These are phyloP conservation scores for Penicillium subrubescens DNA, from an alignment of 495 filamentous ascomycete genomes.

Conservation along the genomic window DNA sequence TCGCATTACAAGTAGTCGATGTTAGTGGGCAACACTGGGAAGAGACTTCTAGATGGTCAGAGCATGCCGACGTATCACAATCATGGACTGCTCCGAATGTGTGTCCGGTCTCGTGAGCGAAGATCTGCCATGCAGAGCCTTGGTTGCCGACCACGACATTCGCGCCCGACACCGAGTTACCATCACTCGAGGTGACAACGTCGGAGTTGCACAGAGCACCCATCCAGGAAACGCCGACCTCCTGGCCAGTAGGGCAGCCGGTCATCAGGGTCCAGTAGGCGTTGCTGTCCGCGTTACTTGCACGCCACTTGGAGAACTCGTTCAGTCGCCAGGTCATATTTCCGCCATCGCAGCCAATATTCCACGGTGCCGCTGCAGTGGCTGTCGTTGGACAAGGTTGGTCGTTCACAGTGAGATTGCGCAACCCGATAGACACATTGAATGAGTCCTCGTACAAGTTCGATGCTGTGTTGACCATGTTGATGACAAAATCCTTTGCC, in stretches of 20 bases:
- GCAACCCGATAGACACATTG: conserved; percentile 89
- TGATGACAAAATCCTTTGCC: conserved; percentile 73
- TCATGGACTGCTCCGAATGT: conserved; percentile 97
- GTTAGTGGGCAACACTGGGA: conserved; percentile 89
- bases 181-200: conserved; percentile 42
- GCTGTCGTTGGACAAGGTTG: conserved; percentile 66
- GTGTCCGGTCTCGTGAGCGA: conserved; percentile 94
- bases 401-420: conserved; percentile 77
- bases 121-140: conserved; percentile 87
- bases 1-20: conserved; percentile 70
- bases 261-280: conserved; percentile 94
- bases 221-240: conserved; percentile 92
- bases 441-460: conserved; percentile 85
- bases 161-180: conserved; percentile 75
- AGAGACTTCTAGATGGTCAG: conserved; percentile 55
- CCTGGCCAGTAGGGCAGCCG: conserved; percentile 78
- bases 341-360: conserved; percentile 64
- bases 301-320: conserved; percentile 87
- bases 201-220: conserved; percentile 79
- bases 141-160: conserved; percentile 87
- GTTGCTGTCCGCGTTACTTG: conserved; percentile 70
- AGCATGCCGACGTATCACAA: conserved; percentile 71
- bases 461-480: conserved; percentile 83
- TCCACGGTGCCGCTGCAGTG: conserved; percentile 73
- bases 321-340: conserved; percentile 81